A percentile compares a stretch with the other conserved stretches of the same genome.
phyloP scores from a whole-genome alignment of 306 rosid genomes.

The Canavalia gladiata region DNA sequence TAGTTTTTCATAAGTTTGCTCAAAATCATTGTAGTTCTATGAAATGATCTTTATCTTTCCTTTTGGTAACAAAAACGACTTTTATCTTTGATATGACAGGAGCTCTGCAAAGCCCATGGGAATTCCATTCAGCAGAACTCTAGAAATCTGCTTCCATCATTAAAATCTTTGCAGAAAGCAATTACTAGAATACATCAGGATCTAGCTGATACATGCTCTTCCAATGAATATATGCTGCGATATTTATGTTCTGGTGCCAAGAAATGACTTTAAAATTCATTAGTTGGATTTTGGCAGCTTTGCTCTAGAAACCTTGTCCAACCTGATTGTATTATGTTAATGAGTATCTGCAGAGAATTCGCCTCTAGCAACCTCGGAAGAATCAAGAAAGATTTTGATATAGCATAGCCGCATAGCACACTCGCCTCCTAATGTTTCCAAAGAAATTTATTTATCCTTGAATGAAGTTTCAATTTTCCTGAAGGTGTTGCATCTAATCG shows the following conservation, averaged over 20 bases:
- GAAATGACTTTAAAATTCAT: conserved; percentile 47
- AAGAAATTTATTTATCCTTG: conserved; percentile 6
- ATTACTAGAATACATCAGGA: conserved; percentile 84
- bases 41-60: conserved; percentile 43
- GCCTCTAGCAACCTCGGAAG: conserved; percentile 15
- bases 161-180: conserved; percentile 85
- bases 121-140: conserved; percentile 77
- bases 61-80: background rate
- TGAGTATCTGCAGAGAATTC: conserved; percentile 28
- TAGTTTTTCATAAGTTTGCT: background rate
- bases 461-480: conserved; percentile 31
- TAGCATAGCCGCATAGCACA: background rate
- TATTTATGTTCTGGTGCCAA: conserved; percentile 69
- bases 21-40: background rate
- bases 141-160: conserved; percentile 79
- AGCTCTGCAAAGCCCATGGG: conserved; percentile 84
- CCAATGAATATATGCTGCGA: conserved; percentile 84
- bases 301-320: conserved; percentile 21
- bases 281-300: conserved; percentile 21
- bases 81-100: conserved; percentile 65
- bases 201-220: conserved; percentile 87
- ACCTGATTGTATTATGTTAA: conserved; percentile 2
- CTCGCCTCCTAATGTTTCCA: background rate
- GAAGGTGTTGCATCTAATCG: conserved; percentile 14
- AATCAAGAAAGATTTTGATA: conserved; percentile 34